A percentile compares a stretch with the other conserved stretches of the same genome.
phyloP scores from a whole-genome alignment of 352 stramenopile genomes.

The Phytopythium sindhum region DNA sequence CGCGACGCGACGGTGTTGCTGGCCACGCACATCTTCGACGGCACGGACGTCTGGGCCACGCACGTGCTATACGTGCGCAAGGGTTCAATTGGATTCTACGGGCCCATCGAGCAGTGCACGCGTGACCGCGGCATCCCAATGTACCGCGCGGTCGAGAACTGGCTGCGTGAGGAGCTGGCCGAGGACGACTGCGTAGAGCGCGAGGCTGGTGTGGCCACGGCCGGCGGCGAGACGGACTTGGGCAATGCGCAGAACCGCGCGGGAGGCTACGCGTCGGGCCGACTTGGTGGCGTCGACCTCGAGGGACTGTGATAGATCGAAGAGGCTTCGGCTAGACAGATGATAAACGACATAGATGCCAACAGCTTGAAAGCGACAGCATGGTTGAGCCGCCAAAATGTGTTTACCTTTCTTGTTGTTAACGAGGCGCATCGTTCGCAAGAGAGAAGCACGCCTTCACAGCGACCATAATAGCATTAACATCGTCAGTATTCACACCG shows the following conservation, averaged over 20 bases:
- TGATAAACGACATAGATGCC: neutral
- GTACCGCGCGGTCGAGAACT: constrained; percentile 90
- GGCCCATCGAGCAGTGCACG: constrained; percentile 69
- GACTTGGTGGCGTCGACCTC: constrained; percentile 62
- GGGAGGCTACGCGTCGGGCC: constrained; percentile 65
- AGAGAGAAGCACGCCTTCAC: neutral
- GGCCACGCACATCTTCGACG: constrained; percentile 97
- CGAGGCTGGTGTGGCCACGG: constrained; percentile 39
- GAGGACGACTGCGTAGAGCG: constrained; percentile 69
- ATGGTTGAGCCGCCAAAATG: neutral
- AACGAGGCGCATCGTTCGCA: neutral
- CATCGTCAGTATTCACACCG: neutral
- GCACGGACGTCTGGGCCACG: constrained; percentile 94
- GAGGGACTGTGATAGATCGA: constrained; percentile 14
- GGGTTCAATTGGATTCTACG: constrained; percentile 54
- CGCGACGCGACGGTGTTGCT: constrained; percentile 66
- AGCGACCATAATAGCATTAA: constrained; percentile 1
- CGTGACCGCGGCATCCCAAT: constrained; percentile 66
- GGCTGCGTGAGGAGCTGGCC: constrained; percentile 90
- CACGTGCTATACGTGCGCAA: constrained; percentile 92
- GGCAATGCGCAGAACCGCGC: constrained; percentile 73
- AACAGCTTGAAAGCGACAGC: neutral
- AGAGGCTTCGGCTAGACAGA: neutral
- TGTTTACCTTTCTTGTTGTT: neutral
- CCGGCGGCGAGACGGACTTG: constrained; percentile 39